Conservation (phyloP, 345 rosid genomes). For the Mangifera indica region DNA sequence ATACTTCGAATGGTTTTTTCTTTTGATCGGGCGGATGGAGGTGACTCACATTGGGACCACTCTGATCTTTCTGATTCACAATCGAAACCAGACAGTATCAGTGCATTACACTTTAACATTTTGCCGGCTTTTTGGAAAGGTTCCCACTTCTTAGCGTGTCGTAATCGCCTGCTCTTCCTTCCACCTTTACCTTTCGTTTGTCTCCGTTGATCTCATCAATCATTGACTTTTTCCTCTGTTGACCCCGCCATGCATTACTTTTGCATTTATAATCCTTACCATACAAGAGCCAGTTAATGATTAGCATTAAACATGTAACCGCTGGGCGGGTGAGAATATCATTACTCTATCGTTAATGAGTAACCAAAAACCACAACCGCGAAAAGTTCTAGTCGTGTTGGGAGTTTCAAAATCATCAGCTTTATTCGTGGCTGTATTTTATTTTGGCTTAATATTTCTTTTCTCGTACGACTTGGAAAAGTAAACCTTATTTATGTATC, state of each 20-base stretch:
- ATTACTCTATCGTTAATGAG: neutral
- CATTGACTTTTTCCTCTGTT: no score
- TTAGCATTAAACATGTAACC: neutral
- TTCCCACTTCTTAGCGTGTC: neutral
- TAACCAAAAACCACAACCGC: no score
- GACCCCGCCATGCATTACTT: no score
- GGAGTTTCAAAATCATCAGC: no score
- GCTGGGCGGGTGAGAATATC: neutral
- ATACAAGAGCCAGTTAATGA: no score
- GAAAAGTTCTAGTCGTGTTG: no score
- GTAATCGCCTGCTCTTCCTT: neutral
- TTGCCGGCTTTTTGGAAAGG: slow-evolving; percentile 19
- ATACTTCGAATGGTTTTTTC: no score
- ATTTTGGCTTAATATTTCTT: no score
- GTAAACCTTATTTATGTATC: no score
- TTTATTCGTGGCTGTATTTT: no score
- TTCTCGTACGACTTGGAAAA: neutral
- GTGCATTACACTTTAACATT: slow-evolving; percentile 8
- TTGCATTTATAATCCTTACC: neutral
- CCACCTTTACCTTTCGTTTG: neutral
- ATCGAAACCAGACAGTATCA: slow-evolving; percentile 11
- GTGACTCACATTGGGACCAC: neutral
- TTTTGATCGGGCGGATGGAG: neutral
- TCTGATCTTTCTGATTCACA: neutral
- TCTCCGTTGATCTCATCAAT: neutral